Conservation (phyloP, 768 basidiomycete species). For the Termitomyces bulborhizus region DNA sequence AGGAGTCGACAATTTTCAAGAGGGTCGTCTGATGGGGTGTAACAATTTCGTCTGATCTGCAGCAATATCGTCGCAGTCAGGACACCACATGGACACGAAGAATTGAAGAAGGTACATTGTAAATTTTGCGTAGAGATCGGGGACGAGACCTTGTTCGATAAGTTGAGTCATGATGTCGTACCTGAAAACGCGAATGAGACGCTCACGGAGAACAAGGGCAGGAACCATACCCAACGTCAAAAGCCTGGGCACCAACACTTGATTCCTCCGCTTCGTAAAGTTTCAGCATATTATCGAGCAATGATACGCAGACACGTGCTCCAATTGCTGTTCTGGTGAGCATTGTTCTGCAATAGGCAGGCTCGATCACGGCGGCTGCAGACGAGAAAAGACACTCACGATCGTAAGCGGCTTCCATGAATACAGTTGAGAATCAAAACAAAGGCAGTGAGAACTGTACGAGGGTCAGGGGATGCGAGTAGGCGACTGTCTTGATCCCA, state of each 20-base stretch:
- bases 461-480: conserved; percentile 58
- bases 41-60: conserved; percentile 63
- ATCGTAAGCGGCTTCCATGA: conserved; percentile 45
- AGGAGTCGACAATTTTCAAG: conserved; percentile 82
- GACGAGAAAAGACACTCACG: conserved; percentile 34
- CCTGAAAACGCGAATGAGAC: conserved; percentile 25
- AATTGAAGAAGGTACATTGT: conserved; percentile 43
- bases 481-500: conserved; percentile 38
- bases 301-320: conserved; percentile 54
- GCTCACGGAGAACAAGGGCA: conserved; percentile 6
- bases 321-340: conserved; percentile 51
- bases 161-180: conserved; percentile 62
- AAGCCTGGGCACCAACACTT: conserved; percentile 59
- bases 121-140: conserved; percentile 55
- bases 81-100: conserved; percentile 4
- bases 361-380: conserved; percentile 7
- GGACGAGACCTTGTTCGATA: conserved; percentile 52
- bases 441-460: conserved; percentile 53
- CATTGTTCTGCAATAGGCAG: conserved; percentile 34
- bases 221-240: conserved; percentile 63
- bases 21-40: conserved; percentile 85
- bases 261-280: conserved; percentile 64
- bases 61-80: conserved; percentile 8
- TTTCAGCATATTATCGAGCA: conserved; percentile 69
- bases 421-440: conserved; percentile 72